Evolutionary conservation across 768 basidiomycete species (phyloP).

Genomic region (Suillus fuscotomentosus): DNA sequence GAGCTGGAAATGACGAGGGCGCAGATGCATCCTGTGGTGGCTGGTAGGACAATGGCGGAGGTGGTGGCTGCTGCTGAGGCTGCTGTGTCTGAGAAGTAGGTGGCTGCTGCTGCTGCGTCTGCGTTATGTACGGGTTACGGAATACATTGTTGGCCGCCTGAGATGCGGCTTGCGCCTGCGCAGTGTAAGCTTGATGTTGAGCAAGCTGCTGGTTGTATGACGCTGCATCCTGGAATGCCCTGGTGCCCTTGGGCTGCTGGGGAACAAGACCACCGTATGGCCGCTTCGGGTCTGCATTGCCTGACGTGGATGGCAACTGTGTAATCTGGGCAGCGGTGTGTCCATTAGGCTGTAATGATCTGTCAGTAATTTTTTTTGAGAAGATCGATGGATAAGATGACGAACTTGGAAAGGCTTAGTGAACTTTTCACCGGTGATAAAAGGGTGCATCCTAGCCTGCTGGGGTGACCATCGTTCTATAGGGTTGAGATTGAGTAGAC

Average conservation of each 20-base stretch:
- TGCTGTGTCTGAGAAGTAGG: conserved; percentile 31
- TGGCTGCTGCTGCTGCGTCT: conserved; percentile 34
- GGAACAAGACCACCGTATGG: conserved; percentile 93
- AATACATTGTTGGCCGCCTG: conserved; percentile 68
- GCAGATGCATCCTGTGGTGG: conserved; percentile 13
- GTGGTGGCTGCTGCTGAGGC: conserved; percentile 32
- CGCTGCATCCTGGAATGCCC: conserved; percentile 90
- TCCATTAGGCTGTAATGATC: conserved; percentile 51
- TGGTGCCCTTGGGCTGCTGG: conserved; percentile 80
- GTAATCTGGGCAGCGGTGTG: conserved; percentile 25
- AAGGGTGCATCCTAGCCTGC: conserved; percentile 93
- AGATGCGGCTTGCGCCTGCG: conserved; percentile 74
- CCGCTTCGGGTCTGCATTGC: conserved; percentile 66
- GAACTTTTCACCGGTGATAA: conserved; percentile 97
- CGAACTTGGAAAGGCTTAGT: conserved; percentile 81
- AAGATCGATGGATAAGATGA: conserved; percentile 11
- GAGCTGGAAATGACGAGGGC: conserved; percentile 6
- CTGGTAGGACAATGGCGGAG: conserved; percentile 14
- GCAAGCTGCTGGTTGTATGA: conserved; percentile 92
- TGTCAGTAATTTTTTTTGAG: conserved; percentile 1
- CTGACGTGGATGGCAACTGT: conserved; percentile 29
- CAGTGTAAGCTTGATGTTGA: conserved; percentile 91
- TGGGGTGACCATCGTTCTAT: conserved; percentile 97
- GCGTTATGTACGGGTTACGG: conserved; percentile 80
- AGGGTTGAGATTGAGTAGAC: conserved; percentile 91